Evolutionary conservation across 2,329 filamentous ascomycete genomes (phyloP).

Genomic region (Piedraia hortae): DNA sequence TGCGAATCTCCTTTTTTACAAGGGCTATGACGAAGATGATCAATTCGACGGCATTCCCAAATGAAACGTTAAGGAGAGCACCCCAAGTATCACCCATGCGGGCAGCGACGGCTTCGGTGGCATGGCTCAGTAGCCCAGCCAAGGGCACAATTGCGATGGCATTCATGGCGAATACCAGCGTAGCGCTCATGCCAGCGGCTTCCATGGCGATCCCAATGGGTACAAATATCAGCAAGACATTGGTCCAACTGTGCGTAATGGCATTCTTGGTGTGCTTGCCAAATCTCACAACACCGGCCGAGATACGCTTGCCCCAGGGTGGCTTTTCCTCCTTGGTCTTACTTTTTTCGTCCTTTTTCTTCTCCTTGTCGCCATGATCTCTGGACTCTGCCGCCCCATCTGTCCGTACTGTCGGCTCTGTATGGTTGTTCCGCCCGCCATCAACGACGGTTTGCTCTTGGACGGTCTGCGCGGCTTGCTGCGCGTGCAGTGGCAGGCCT

Average conservation of each 20-base stretch:
- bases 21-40: slow-evolving; percentile 43
- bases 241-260: slow-evolving; percentile 49
- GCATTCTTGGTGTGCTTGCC: slow-evolving; percentile 27
- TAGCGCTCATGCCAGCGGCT: slow-evolving; percentile 14
- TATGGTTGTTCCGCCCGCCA: too few species aligned
- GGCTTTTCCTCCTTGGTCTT: too few species aligned
- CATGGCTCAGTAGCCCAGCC: slow-evolving; percentile 21
- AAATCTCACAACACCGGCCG: slow-evolving; percentile 24
- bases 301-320: slow-evolving; percentile 15
- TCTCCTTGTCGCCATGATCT: slow-evolving; percentile 5
- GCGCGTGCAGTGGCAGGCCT: too few species aligned
- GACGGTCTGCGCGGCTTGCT: too few species aligned
- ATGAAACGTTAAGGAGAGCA: slow-evolving; percentile 24
- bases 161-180: slow-evolving; percentile 24
- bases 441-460: too few species aligned
- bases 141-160: slow-evolving; percentile 24
- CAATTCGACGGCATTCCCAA: slow-evolving; percentile 25
- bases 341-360: slow-evolving; percentile 18
- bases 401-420: too few species aligned
- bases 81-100: slow-evolving; percentile 22
- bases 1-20: slow-evolving; percentile 59
- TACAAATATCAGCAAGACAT: slow-evolving; percentile 49
- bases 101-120: slow-evolving; percentile 22
- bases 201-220: slow-evolving; percentile 46
- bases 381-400: too few species aligned